Evolutionary conservation across 139 green algal genomes (phyloP).

Genomic region (Tetraselmis chui): DNA sequence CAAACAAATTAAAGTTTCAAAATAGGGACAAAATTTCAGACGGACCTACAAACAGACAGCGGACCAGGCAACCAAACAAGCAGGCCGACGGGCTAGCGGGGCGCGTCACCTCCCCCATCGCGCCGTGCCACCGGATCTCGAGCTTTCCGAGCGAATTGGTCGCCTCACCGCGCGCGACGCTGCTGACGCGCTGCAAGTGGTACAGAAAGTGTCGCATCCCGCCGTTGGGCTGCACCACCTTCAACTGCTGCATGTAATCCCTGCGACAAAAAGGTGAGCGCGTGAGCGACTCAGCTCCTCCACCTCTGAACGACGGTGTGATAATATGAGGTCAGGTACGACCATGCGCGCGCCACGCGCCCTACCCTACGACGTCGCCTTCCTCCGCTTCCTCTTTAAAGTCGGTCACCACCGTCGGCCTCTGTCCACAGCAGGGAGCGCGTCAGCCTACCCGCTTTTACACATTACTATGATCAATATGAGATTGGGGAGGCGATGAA

Average conservation of each 20-base stretch:
- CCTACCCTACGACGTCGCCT: neutral
- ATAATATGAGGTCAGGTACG: no score
- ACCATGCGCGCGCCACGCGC: no score
- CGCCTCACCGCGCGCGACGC: slow-evolving; percentile 3
- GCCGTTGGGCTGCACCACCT: slow-evolving; percentile 5
- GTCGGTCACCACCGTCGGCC: neutral
- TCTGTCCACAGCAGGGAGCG: neutral
- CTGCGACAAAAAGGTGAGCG: no score
- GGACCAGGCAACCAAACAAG: no score
- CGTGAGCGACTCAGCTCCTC: no score
- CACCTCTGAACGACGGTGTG: no score
- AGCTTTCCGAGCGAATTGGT: slow-evolving; percentile 31
- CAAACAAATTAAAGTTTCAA: no score
- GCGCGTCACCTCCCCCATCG: slow-evolving; percentile 22
- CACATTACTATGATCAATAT: no score
- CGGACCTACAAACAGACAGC: no score
- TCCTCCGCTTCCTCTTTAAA: neutral
- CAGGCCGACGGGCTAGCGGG: no score
- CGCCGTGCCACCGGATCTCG: slow-evolving; percentile 37
- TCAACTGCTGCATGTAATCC: neutral
- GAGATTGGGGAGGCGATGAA: neutral
- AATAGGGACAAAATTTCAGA: no score
- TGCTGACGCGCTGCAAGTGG: slow-evolving; percentile 12
- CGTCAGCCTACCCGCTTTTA: no score
- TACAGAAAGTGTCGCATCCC: slow-evolving; percentile 33